Conservation (phyloP, 306 rosid species). For the Gleditsia sinensis region DNA sequence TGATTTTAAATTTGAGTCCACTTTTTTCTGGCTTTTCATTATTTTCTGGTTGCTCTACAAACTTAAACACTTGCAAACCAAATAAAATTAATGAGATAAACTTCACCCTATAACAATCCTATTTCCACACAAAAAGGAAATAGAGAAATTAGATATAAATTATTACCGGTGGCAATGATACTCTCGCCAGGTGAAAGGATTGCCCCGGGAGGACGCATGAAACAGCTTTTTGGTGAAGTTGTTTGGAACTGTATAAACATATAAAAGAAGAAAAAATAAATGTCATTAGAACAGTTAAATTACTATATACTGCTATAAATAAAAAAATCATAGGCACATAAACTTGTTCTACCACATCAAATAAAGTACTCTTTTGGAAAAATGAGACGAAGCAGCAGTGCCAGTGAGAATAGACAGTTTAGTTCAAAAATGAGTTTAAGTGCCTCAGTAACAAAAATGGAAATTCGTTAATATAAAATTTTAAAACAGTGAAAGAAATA, state of each 20-base stretch:
- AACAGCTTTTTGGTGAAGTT: conserved; percentile 96
- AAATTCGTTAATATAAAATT: background rate
- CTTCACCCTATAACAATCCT: background rate
- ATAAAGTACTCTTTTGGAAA: conserved; percentile 5
- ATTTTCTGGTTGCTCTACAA: conserved; percentile 88
- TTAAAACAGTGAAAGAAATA: background rate
- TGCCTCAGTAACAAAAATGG: conserved; percentile 7
- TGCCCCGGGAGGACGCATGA: conserved; percentile 99
- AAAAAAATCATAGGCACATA: background rate
- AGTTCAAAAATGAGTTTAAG: background rate
- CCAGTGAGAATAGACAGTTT: conserved; percentile 15
- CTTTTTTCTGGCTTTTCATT: conserved; percentile 84
- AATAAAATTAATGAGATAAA: conserved; percentile 25
- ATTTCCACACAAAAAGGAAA: conserved; percentile 1
- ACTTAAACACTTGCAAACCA: conserved; percentile 74
- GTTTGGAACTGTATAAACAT: conserved; percentile 75
- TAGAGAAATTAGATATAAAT: background rate
- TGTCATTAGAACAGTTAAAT: conserved; percentile 27
- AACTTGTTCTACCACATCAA: background rate
- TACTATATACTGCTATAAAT: background rate
- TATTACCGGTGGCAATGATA: conserved; percentile 85
- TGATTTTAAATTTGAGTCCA: conserved; percentile 89
- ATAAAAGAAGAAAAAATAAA: conserved; percentile 12
- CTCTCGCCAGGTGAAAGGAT: conserved; percentile 93
- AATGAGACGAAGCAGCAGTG: conserved; percentile 11